These are phyloP conservation scores for Pseudogymnoascus sp. DNA, from an alignment of 2,329 filamentous ascomycete species.

Conservation along the genomic window DNA sequence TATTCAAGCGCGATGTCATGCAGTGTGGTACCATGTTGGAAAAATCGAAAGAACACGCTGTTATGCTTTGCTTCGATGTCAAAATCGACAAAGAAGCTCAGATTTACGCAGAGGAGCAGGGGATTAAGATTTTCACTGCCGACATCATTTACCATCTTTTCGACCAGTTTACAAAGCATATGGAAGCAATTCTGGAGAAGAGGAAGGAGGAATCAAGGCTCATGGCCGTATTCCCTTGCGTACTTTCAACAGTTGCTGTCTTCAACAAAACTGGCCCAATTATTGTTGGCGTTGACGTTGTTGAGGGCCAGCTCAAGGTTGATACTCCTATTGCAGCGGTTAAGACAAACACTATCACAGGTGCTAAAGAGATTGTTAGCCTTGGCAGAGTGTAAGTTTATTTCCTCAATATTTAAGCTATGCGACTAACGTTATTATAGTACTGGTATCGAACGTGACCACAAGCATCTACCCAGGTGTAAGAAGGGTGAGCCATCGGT, in stretches of 20 bases:
- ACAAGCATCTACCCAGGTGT: constrained; percentile 86
- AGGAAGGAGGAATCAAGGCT: constrained; percentile 96
- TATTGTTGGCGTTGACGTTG: constrained; percentile 87
- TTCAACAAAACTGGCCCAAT: constrained; percentile 99
- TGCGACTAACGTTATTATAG: constrained; percentile 40
- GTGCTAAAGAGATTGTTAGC: constrained; percentile 73
- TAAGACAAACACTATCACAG: constrained; percentile 71
- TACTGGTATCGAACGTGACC: constrained; percentile 93
- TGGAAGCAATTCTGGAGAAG: constrained; percentile 77
- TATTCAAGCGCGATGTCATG: constrained; percentile 97
- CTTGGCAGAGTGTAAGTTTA: constrained; percentile 68
- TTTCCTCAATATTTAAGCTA: background rate
- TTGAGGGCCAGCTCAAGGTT: constrained; percentile 79
- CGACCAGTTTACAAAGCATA: constrained; percentile 92
- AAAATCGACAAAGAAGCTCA: constrained; percentile 97
- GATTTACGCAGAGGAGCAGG: constrained; percentile 83
- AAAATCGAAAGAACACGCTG: constrained; percentile 89
- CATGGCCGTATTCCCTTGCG: constrained; percentile 92
- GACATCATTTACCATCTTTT: constrained; percentile 99
- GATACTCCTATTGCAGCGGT: constrained; percentile 87
- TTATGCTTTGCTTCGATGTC: constrained; percentile 99
- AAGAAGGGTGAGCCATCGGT: constrained; percentile 98
- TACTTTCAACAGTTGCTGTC: constrained; percentile 79
- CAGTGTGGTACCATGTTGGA: constrained; percentile 93
- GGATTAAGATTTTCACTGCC: constrained; percentile 95